Evolutionary conservation across 139 green algal genomes (phyloP).

Genomic region (Closterium sp.): DNA sequence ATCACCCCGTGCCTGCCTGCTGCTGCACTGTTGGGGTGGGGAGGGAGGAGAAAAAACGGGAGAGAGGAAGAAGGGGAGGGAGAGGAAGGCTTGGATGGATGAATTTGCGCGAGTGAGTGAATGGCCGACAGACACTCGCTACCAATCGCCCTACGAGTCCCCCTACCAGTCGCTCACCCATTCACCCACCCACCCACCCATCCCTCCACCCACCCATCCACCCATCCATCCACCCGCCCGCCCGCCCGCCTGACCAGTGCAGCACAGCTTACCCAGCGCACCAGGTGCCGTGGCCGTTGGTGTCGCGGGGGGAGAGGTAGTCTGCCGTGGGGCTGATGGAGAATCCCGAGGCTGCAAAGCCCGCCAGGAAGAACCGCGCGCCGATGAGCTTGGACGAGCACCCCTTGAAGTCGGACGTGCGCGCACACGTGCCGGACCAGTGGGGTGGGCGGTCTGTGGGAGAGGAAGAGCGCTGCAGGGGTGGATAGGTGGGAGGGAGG

Average conservation of each 20-base stretch:
- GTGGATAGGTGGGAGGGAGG: background rate
- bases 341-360: background rate
- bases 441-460: background rate
- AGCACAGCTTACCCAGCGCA: background rate
- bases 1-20: too few species aligned
- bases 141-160: too few species aligned
- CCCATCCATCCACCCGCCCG: background rate
- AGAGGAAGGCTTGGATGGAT: too few species aligned
- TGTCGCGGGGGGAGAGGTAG: constrained; percentile 26
- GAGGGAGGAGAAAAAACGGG: too few species aligned
- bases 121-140: background rate
- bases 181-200: too few species aligned
- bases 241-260: background rate
- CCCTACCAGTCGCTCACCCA: too few species aligned
- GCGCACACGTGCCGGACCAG: background rate
- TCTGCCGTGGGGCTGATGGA: background rate
- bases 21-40: too few species aligned
- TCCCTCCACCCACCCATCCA: background rate
- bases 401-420: constrained; percentile 1
- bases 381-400: constrained; percentile 9
- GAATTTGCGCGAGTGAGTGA: too few species aligned
- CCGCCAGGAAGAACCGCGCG: constrained; percentile 15
- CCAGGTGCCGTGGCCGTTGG: constrained; percentile 27
- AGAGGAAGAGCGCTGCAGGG: background rate
- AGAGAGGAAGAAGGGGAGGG: too few species aligned